Conservation (phyloP, 768 basidiomycete genomes). For the Termitomyces sp. region DNA sequence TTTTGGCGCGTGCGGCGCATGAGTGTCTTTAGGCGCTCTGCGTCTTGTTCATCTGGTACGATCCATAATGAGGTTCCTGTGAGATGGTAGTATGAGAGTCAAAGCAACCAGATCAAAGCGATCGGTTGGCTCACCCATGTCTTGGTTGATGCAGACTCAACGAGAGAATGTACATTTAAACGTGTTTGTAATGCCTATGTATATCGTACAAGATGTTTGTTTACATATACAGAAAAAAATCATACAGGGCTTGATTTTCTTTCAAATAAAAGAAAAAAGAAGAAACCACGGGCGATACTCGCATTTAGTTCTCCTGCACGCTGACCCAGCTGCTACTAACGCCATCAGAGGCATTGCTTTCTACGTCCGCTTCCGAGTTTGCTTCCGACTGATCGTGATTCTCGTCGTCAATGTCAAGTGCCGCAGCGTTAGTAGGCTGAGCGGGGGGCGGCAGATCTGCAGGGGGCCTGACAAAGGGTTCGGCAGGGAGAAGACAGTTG, state of each 20-base stretch:
- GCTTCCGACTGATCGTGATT: slow-evolving; percentile 29
- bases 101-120: no score
- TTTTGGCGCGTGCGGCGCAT: slow-evolving; percentile 34
- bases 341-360: slow-evolving; percentile 51
- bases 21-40: slow-evolving; percentile 34
- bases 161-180: background rate
- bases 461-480: slow-evolving; percentile 30
- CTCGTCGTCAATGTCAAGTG: slow-evolving; percentile 6
- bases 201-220: slow-evolving; percentile 7
- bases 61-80: slow-evolving; percentile 68
- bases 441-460: slow-evolving; percentile 22
- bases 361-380: slow-evolving; percentile 63
- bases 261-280: background rate
- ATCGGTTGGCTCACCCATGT: slow-evolving; percentile 14
- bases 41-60: slow-evolving; percentile 46
- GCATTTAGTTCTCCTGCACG: slow-evolving; percentile 24
- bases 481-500: slow-evolving; percentile 50
- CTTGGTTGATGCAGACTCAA: background rate
- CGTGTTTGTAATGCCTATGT: background rate
- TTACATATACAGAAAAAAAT: slow-evolving; percentile 3
- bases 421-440: slow-evolving; percentile 15
- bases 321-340: slow-evolving; percentile 73
- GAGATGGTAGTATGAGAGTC: background rate
- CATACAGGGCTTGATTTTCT: background rate
- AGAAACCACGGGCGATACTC: background rate